Conservation (phyloP, 2,329 filamentous ascomycete species). For the Fusarium miscanthi region DNA sequence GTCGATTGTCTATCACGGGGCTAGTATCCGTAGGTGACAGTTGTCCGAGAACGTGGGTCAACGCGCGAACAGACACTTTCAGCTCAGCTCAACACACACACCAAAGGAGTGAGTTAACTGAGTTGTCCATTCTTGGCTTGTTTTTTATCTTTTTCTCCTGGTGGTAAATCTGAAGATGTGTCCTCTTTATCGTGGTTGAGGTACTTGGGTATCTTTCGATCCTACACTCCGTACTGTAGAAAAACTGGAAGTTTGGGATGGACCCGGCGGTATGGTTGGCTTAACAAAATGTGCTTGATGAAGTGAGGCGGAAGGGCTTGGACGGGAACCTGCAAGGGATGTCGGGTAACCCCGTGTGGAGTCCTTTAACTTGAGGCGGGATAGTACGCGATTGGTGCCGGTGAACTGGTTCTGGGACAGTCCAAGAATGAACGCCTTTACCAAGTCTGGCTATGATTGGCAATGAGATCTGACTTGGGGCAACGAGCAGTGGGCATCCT, state of each 20-base stretch:
- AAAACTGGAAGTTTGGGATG: neutral
- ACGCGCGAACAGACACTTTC: slow-evolving; percentile 16
- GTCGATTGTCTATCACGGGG: slow-evolving; percentile 27
- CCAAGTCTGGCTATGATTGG: slow-evolving; percentile 36
- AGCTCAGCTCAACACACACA: slow-evolving; percentile 15
- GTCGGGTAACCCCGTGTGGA: slow-evolving; percentile 47
- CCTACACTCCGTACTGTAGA: neutral
- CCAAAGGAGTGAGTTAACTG: neutral
- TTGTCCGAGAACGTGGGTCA: slow-evolving; percentile 31
- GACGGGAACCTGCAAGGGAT: slow-evolving; percentile 39
- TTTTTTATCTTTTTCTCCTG: neutral
- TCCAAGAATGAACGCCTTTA: slow-evolving; percentile 36
- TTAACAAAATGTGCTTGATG: slow-evolving; percentile 33
- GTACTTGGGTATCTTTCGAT: neutral
- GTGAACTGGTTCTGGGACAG: slow-evolving; percentile 44
- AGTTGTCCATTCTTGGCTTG: neutral
- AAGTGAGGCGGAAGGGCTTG: slow-evolving; percentile 43
- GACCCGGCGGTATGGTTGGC: slow-evolving; percentile 36
- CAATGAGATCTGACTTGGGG: slow-evolving; percentile 31
- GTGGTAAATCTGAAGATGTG: neutral
- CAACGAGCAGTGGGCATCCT: slow-evolving; percentile 11
- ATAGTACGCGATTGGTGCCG: slow-evolving; percentile 47
- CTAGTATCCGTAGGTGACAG: slow-evolving; percentile 16
- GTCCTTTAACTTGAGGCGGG: slow-evolving; percentile 40
- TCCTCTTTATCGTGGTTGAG: neutral